phyloP scores from a whole-genome alignment of 768 basidiomycete species.

The Hirschioporus abietinus region DNA sequence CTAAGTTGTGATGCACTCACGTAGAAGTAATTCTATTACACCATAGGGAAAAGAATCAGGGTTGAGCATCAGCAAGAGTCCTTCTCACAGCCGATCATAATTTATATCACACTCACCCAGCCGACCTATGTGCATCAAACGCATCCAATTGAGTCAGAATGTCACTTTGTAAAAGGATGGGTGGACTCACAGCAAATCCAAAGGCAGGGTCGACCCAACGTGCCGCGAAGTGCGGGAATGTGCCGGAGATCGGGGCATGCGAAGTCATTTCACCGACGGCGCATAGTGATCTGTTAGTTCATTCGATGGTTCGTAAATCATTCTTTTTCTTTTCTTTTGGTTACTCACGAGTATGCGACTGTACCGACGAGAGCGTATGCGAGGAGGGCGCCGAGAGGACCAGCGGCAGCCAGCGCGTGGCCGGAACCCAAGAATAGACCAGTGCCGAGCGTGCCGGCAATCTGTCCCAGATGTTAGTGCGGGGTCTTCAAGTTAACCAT shows the following conservation, averaged over 20 bases:
- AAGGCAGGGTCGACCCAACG: slow-evolving; percentile 57
- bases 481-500: slow-evolving; percentile 5
- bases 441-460: slow-evolving; percentile 20
- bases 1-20: slow-evolving; percentile 33
- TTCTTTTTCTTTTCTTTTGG: neutral
- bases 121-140: slow-evolving; percentile 20
- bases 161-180: neutral
- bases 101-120: slow-evolving; percentile 20
- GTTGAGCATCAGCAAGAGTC: slow-evolving; percentile 28
- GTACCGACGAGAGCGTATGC: slow-evolving; percentile 62
- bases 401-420: slow-evolving; percentile 49
- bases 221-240: slow-evolving; percentile 65
- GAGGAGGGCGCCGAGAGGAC: slow-evolving; percentile 62
- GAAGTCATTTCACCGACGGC: slow-evolving; percentile 78
- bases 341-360: slow-evolving; percentile 54
- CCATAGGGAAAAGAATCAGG: slow-evolving; percentile 19
- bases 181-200: slow-evolving; percentile 48
- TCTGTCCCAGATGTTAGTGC: neutral
- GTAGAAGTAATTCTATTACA: slow-evolving; percentile 47
- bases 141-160: neutral
- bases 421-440: slow-evolving; percentile 64
- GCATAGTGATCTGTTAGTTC: slow-evolving; percentile 44
- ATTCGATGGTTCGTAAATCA: neutral
- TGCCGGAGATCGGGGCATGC: slow-evolving; percentile 71
- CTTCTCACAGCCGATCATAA: neutral